Conservation (phyloP, 257 asterid species). For the Penstemon davidsonii region DNA sequence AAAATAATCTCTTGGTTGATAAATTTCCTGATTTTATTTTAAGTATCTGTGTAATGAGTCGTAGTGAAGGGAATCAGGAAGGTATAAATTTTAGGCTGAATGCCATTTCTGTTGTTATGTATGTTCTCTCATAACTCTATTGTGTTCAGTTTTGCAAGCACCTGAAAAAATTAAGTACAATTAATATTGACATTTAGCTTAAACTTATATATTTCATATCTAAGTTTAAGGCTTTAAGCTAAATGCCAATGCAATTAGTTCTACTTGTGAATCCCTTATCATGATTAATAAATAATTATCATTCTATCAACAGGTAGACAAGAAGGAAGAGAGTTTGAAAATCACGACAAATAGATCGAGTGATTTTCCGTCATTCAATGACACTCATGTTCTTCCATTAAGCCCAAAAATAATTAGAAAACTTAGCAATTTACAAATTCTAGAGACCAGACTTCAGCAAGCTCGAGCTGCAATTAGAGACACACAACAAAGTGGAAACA, state of each 20-base stretch:
- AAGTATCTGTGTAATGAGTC: too few species aligned
- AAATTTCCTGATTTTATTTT: too few species aligned
- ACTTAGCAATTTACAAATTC: slow-evolving; percentile 44
- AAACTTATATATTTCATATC: background rate
- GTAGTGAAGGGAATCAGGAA: too few species aligned
- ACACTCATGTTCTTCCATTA: slow-evolving; percentile 35
- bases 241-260: background rate
- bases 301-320: slow-evolving; percentile 31
- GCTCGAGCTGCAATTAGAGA: slow-evolving; percentile 63
- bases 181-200: background rate
- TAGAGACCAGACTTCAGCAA: slow-evolving; percentile 61
- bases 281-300: background rate
- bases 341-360: slow-evolving; percentile 31
- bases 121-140: too few species aligned
- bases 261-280: background rate
- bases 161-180: background rate
- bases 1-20: too few species aligned
- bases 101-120: too few species aligned
- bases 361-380: slow-evolving; percentile 34
- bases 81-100: too few species aligned
- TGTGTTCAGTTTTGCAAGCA: background rate
- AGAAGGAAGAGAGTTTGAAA: slow-evolving; percentile 27
- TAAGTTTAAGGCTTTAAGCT: too few species aligned
- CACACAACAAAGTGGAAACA: slow-evolving; percentile 31
- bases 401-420: slow-evolving; percentile 35